Evolutionary conservation across 371 early-diverging fungal genomes (phyloP), one percentile per base, ranked within the genome.

Genomic region (Umbelopsis sp.): DNA sequence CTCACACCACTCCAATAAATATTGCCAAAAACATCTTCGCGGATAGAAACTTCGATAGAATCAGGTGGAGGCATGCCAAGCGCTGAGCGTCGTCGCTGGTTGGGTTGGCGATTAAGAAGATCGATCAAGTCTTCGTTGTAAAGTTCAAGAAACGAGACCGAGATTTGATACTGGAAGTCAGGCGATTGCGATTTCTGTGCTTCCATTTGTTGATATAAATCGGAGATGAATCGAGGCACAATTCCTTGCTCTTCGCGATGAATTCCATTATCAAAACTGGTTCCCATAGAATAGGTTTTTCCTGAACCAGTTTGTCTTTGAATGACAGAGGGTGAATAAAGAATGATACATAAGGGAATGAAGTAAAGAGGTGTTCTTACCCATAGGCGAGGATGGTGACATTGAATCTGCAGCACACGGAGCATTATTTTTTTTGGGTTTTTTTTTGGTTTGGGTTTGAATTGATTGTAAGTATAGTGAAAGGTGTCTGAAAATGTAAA

Each of bases 61-160:
- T 72, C 44, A n/a, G 48, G 10, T 10, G 72, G 38, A n/a, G 48
- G 62, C 18, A 38, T 51, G 25, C 66, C 68, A 62, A 38, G 20
- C 22, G 77, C 73, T 11, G 67, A 70, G 18, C 66, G 69, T 70
- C 65, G 67, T 67, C 70, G 73, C 67, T 81, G 74, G 12, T 44
- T 65, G 41, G 73, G 71, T 46, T 67, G 72, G 38, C 87, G 85
- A 62, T 87, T 87, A 22, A 96, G 79, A 20, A 97, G 86, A 77
- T 97, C 96, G 44, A 91, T 88, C 7, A 97, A 82, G 68, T 96
- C 95, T 83, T 99, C 99, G 79, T 99, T 99, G 85, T 99, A 99
- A 35, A 99, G 80, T 77, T 99, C 99, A n/a, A 98, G 71, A 76
- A 93, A 97, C 57, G 94, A 89, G 10, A 91, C 88, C 50, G 73